Percentiles rank a stretch among this genome's conserved stretches.
phyloP scores from a whole-genome alignment of 179 eudicot species.

The Dionaea muscipula region DNA sequence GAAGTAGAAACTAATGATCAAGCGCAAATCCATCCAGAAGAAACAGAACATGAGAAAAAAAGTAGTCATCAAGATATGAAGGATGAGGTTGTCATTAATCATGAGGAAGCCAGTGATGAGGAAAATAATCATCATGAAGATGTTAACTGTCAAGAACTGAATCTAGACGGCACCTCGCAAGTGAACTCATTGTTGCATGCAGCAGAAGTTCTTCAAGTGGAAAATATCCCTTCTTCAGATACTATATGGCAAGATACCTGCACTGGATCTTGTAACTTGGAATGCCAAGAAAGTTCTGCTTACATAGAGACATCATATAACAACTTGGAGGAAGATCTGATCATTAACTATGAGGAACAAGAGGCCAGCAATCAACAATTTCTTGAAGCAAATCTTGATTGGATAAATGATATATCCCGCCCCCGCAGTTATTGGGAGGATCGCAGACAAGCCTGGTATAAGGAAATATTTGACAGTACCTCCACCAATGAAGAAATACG shows the following conservation, averaged over 20 bases:
- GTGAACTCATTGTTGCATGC: neutral
- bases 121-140: no score
- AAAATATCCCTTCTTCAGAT: slow-evolving; percentile 11
- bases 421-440: slow-evolving; percentile 84
- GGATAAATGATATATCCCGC: slow-evolving; percentile 60
- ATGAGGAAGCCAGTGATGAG: neutral
- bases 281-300: neutral
- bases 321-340: slow-evolving; percentile 13
- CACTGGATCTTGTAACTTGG: slow-evolving; percentile 2
- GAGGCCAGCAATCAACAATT: neutral
- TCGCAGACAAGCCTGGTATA: slow-evolving; percentile 58
- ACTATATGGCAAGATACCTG: slow-evolving; percentile 2
- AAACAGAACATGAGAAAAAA: no score
- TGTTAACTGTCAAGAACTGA: no score
- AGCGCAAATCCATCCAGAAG: no score
- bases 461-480: slow-evolving; percentile 50
- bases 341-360: slow-evolving; percentile 6
- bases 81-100: no score
- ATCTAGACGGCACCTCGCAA: no score
- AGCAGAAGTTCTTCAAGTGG: slow-evolving; percentile 9
- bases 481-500: slow-evolving; percentile 51
- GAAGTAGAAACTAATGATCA: no score
- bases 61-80: no score
- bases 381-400: slow-evolving; percentile 31
- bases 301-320: slow-evolving; percentile 8